A percentile compares a stretch with the other conserved stretches of the same genome.
phyloP scores from a whole-genome alignment of 2,329 filamentous ascomycete genomes.

The Hypoxylon sp. region DNA sequence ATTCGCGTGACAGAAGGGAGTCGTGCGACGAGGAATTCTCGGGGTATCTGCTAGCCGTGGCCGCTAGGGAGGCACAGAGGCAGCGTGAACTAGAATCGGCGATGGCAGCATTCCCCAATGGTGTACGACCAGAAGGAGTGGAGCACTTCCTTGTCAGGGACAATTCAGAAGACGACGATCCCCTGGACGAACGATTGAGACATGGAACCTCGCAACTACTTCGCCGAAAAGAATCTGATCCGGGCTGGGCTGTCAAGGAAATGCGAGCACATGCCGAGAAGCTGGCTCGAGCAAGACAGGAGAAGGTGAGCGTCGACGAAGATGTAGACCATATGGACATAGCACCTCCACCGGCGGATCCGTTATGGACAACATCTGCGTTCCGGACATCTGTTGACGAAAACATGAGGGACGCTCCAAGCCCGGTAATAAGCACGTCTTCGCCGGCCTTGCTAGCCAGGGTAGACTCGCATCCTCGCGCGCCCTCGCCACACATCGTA shows the following conservation, averaged over 20 bases:
- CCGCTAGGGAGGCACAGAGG: constrained; percentile 83
- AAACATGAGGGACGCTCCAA: constrained; percentile 47
- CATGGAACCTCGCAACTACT: constrained; percentile 56
- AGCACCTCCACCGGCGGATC: constrained; percentile 50
- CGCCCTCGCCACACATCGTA: constrained; percentile 47
- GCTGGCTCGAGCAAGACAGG: constrained; percentile 66
- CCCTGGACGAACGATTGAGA: constrained; percentile 58
- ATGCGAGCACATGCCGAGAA: constrained; percentile 84
- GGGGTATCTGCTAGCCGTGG: constrained; percentile 83
- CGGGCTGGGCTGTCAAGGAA: constrained; percentile 82
- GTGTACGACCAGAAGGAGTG: constrained; percentile 77
- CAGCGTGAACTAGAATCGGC: constrained; percentile 81
- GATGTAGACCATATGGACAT: constrained; percentile 54
- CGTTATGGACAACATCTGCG: constrained; percentile 52
- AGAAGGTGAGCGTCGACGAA: constrained; percentile 56
- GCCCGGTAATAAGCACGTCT: constrained; percentile 45
- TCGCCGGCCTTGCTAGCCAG: constrained; percentile 48
- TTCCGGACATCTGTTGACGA: constrained; percentile 50
- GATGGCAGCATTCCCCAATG: constrained; percentile 81
- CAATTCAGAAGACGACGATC: constrained; percentile 71
- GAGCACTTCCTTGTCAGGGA: constrained; percentile 79
- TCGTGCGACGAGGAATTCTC: constrained; percentile 82
- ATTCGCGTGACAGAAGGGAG: constrained; percentile 71
- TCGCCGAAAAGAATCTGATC: constrained; percentile 73
- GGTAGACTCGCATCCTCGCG: constrained; percentile 42